Base-by-base conservation (phyloP, 805 yeast species). In the Teunomyces tritomae region DNA sequence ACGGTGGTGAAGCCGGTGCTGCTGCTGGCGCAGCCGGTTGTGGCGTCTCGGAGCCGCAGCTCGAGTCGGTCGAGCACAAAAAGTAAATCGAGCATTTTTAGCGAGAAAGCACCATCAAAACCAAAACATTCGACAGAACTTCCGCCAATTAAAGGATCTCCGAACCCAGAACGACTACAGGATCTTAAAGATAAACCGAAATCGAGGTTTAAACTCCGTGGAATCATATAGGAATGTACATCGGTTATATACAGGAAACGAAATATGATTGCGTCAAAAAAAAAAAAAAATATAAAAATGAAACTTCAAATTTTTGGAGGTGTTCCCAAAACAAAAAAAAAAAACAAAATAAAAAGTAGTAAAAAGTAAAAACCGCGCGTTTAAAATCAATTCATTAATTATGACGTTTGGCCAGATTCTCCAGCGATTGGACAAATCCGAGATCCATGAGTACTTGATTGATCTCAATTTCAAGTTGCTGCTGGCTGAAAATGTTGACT, bases 381-480 rank as follows among this genome's bases (percentile, higher is more conserved):
- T 20, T 4, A 20, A 20, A 28, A 2, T 14, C n/a, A n/a, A 26
- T 32, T 28, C 26, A 14, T 4, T 34, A 17, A 33, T 14, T 26
- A 34, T 28, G 32, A 49, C 29, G 7, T 48, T 45, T 46, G 34
- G 27, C 35, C 49, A 40, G 32, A 39, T 35, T 28, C 27, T 44
- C 28, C 37, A 42, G 11, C 46, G 52, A 7, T 60, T 57, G 44
- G 56, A 57, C 29, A 55, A 57, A 34, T 35, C 54, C 9, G 58
- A 52, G 28, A 48, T 59, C 6, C 57, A 58, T 36, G 49, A 49
- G 16, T 65, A 56, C 45, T 48, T 67, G 36, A 47, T 58, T 28
- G 51, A 52, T 13, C 50, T 63, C 39, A 59, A 61, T 49, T 46
- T 52, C 33, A 56, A 45, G 14, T 49, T 65, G 37, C 44, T 20